Percentiles rank a stretch among this genome's conserved stretches.
Conservation (phyloP, 225 moss, liverwort and hornwort genomes). For the Takakia lepidozioides region DNA sequence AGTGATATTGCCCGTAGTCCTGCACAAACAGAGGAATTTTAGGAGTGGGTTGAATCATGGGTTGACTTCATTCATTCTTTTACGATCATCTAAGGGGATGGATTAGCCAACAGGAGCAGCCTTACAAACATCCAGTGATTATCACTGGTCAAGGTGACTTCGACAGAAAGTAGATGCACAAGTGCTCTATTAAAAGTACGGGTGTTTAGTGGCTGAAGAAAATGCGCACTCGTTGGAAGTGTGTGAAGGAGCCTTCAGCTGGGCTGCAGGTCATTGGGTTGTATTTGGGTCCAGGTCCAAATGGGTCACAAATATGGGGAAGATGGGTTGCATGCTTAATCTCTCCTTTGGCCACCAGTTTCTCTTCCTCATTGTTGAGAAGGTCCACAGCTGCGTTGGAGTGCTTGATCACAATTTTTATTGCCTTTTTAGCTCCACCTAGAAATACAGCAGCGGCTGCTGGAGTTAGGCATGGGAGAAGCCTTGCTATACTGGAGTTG, state of each 20-base stretch:
- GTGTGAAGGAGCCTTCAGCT: conserved; percentile 38
- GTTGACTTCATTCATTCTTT: too few species aligned
- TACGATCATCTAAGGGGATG: too few species aligned
- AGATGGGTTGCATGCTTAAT: conserved; percentile 26
- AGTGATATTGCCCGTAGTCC: conserved; percentile 48
- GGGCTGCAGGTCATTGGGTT: conserved; percentile 27
- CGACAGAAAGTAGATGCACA: too few species aligned
- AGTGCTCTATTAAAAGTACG: too few species aligned
- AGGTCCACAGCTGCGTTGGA: conserved; percentile 56
- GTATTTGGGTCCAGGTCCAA: conserved; percentile 49
- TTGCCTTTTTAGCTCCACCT: conserved; percentile 63
- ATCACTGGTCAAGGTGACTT: too few species aligned
- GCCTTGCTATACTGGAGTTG: conserved; percentile 49
- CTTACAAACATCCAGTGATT: too few species aligned
- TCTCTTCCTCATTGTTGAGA: conserved; percentile 52
- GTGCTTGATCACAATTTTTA: conserved; percentile 54
- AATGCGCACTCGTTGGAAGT: conserved; percentile 35
- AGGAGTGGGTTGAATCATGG: too few species aligned
- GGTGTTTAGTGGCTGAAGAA: too few species aligned
- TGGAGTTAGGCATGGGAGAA: conserved; percentile 51
- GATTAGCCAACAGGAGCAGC: too few species aligned
- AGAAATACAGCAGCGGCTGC: conserved; percentile 41
- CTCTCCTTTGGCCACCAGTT: conserved; percentile 18
- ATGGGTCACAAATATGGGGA: conserved; percentile 64
- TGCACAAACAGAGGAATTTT: conserved; percentile 17